phyloP scores from a whole-genome alignment of 148 eudicot species.

The Cornus kousa region DNA sequence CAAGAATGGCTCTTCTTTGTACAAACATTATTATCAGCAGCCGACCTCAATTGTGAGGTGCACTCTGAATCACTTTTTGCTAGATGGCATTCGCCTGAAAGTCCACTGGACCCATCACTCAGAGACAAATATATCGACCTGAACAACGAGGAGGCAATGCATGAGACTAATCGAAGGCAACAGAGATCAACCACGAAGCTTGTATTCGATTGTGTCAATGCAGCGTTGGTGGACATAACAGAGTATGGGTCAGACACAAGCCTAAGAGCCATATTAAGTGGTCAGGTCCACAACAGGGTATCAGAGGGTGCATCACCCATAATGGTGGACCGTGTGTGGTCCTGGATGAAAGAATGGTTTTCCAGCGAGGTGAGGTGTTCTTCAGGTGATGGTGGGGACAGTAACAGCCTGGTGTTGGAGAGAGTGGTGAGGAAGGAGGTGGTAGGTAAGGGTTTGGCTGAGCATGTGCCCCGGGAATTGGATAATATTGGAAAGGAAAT shows the following conservation, averaged over 20 bases:
- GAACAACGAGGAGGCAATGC: slow-evolving; percentile 42
- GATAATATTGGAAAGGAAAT: slow-evolving; percentile 64
- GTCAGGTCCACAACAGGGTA: slow-evolving; percentile 5
- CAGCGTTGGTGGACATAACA: slow-evolving; percentile 48
- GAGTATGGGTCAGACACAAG: slow-evolving; percentile 30
- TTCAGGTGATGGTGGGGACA: slow-evolving; percentile 35
- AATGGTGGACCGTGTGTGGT: slow-evolving; percentile 57
- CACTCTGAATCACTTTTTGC: slow-evolving; percentile 38
- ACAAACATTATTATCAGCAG: slow-evolving; percentile 61
- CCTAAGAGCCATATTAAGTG: slow-evolving; percentile 13
- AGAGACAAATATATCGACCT: slow-evolving; percentile 59
- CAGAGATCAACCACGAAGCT: slow-evolving; percentile 64
- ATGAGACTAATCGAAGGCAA: slow-evolving; percentile 60
- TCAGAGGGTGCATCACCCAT: slow-evolving; percentile 12
- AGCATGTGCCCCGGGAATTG: slow-evolving; percentile 45
- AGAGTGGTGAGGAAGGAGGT: slow-evolving; percentile 72
- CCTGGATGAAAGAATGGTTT: slow-evolving; percentile 61
- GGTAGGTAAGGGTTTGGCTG: slow-evolving; percentile 66
- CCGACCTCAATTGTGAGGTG: slow-evolving; percentile 44
- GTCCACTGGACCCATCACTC: slow-evolving; percentile 80
- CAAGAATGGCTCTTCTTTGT: slow-evolving; percentile 58
- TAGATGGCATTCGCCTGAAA: slow-evolving; percentile 73
- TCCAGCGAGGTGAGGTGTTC: slow-evolving; percentile 40
- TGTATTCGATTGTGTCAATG: slow-evolving; percentile 83
- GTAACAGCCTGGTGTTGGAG: slow-evolving; percentile 64